Evolutionary conservation across 176 grass and related monocot genomes (phyloP).

Genomic region (Carex kokanica): DNA sequence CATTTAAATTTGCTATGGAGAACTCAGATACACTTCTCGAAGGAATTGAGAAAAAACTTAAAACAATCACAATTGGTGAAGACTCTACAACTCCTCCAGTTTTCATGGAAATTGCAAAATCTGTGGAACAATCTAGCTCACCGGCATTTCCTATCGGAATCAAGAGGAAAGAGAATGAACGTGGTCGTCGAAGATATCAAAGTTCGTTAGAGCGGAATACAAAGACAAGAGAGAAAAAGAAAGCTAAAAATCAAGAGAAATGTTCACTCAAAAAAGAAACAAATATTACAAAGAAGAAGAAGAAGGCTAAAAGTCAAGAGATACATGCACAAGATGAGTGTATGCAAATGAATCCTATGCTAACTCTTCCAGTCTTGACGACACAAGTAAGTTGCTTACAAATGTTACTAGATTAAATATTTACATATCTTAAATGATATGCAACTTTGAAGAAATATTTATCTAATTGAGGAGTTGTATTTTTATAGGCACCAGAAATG

Average conservation of each 20-base stretch:
- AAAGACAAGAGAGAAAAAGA: neutral
- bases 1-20: neutral
- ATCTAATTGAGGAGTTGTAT: no score
- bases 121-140: neutral
- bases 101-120: neutral
- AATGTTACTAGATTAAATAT: no score
- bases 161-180: neutral
- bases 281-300: no score
- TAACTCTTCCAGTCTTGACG: no score
- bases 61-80: neutral
- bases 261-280: no score
- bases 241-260: neutral
- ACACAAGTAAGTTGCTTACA: no score
- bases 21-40: neutral
- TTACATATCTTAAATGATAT: no score
- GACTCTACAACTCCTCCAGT: neutral
- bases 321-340: no score
- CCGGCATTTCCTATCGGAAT: neutral
- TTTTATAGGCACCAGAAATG: no score
- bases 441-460: no score
- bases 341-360: no score
- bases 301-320: no score
- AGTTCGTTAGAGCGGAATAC: neutral
- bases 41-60: neutral
- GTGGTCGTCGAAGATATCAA: neutral